A percentile compares a stretch with the other conserved stretches of the same genome.
These are phyloP conservation scores for Yamadazyma tumulicola DNA, from an alignment of 805 yeast genomes.

Conservation along the genomic window DNA sequence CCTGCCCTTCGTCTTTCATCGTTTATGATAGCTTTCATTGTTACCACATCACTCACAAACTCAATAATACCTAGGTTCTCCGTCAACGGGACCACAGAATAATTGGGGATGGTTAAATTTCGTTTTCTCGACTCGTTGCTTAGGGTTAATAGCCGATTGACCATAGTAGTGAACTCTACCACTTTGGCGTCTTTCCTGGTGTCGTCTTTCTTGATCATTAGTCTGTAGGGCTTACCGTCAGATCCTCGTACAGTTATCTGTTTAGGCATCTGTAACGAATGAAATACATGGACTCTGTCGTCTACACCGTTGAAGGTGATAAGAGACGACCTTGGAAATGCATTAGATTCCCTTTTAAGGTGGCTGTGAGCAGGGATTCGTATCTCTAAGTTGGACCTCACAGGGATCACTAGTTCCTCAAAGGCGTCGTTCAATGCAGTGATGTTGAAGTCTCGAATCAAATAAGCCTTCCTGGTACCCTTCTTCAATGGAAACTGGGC, in stretches of 20 bases:
- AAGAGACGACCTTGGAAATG: constrained; percentile 43
- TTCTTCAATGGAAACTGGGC: constrained; percentile 40
- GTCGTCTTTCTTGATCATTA: constrained; percentile 88
- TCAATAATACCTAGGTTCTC: constrained; percentile 90
- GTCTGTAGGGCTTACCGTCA: constrained; percentile 67
- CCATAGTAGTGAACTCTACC: constrained; percentile 83
- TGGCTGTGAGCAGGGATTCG: constrained; percentile 53
- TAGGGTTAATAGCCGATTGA: constrained; percentile 65
- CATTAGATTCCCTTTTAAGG: constrained; percentile 35
- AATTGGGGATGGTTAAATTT: constrained; percentile 67
- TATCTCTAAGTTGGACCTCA: constrained; percentile 64
- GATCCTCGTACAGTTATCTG: constrained; percentile 73
- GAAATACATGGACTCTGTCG: constrained; percentile 63
- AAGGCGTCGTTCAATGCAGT: constrained; percentile 25
- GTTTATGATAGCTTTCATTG: constrained; percentile 29
- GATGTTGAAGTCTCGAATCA: constrained; percentile 41
- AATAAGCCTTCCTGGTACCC: constrained; percentile 29
- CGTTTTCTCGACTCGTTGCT: constrained; percentile 74
- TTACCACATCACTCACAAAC: constrained; percentile 33
- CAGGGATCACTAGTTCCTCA: constrained; percentile 66
- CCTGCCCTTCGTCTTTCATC: constrained; percentile 29
- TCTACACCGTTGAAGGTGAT: constrained; percentile 61
- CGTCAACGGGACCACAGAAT: constrained; percentile 83
- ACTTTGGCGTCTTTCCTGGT: constrained; percentile 92
- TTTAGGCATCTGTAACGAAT: constrained; percentile 85